phyloP scores from a whole-genome alignment of 257 asterid species.

The Buddleja alternifolia region DNA sequence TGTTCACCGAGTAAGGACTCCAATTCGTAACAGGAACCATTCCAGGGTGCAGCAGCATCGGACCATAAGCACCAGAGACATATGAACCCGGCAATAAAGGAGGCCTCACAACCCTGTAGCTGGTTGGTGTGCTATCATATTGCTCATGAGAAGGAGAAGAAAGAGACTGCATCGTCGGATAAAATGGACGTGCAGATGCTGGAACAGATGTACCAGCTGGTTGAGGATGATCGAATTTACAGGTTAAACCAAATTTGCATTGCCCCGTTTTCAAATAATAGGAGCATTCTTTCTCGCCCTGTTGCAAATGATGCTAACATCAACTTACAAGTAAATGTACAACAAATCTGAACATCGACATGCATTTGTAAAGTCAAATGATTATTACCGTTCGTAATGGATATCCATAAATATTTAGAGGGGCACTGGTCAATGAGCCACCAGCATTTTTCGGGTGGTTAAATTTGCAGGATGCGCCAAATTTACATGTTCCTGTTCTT shows the following conservation, averaged over 20 bases:
- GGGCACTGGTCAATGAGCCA: constrained; percentile 65
- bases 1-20: constrained; percentile 69
- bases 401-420: constrained; percentile 74
- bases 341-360: background rate
- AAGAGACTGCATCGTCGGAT: constrained; percentile 80
- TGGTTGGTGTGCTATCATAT: constrained; percentile 42
- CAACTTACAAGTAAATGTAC: constrained; percentile 3
- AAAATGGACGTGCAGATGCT: constrained; percentile 85
- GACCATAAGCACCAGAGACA: constrained; percentile 74
- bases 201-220: constrained; percentile 64
- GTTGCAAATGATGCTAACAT: constrained; percentile 28
- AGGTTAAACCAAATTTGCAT: constrained; percentile 84
- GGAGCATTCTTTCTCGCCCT: constrained; percentile 95
- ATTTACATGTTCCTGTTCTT: constrained; percentile 88
- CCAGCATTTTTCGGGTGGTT: constrained; percentile 85
- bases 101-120: constrained; percentile 70
- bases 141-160: constrained; percentile 66
- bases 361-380: background rate
- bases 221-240: constrained; percentile 94
- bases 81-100: constrained; percentile 71
- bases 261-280: constrained; percentile 96
- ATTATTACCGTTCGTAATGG: constrained; percentile 81
- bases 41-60: constrained; percentile 74
- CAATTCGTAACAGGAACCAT: constrained; percentile 76
- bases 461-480: constrained; percentile 82